A percentile compares a stretch with the other conserved stretches of the same genome.
Conservation (phyloP, 2,329 filamentous ascomycete genomes). For the Penicillium rolfsii region DNA sequence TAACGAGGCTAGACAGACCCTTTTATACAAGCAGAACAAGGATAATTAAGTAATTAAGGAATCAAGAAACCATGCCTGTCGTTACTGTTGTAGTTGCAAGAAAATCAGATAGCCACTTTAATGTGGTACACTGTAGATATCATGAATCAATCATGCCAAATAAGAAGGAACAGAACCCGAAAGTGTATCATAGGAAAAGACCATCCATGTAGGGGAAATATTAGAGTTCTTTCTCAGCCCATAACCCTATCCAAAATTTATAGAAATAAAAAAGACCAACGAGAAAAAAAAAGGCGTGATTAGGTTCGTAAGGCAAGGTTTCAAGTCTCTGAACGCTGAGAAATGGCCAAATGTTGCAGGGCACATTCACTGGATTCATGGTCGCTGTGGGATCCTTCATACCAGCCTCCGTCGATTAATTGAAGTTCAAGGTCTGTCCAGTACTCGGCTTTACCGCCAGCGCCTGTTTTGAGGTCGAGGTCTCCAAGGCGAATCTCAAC, state of each 20-base stretch:
- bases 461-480: conserved; percentile 73
- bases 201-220: not conserved
- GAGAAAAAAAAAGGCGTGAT: not conserved
- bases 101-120: not conserved
- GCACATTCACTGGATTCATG: conserved; percentile 38
- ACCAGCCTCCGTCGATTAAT: conserved; percentile 71
- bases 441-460: conserved; percentile 65
- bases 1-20: not conserved
- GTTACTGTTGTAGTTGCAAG: not conserved
- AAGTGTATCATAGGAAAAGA: not conserved
- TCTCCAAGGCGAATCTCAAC: conserved; percentile 67
- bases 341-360: conserved; percentile 23
- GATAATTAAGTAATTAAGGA: not conserved
- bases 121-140: not conserved
- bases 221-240: not conserved
- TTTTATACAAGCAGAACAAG: no score
- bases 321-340: not conserved
- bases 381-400: conserved; percentile 50
- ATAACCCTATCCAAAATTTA: not conserved
- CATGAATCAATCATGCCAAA: not conserved
- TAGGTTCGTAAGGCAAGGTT: not conserved
- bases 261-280: not conserved
- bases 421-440: conserved; percentile 68
- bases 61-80: not conserved
- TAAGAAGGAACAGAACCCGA: not conserved